Percentiles rank a stretch among this genome's conserved stretches.
Evolutionary conservation across 164 flowering plant genomes (phyloP).

Genomic region (Magnolia changhungtana): DNA sequence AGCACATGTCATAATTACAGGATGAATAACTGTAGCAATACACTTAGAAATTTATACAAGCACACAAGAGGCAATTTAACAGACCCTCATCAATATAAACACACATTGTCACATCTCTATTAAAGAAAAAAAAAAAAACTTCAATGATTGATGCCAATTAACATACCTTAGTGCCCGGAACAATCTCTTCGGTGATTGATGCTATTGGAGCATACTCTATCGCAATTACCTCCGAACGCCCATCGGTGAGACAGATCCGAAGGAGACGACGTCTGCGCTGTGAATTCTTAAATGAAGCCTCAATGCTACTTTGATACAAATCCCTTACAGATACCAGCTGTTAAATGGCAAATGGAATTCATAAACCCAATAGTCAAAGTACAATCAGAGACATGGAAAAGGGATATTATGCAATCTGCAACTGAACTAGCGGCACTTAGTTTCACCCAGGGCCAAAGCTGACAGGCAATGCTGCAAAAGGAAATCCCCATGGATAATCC

Average conservation of each 20-base stretch:
- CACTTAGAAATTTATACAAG: too few species aligned
- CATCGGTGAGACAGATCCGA: constrained; percentile 71
- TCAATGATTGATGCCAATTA: not conserved
- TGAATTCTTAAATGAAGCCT: constrained; percentile 34
- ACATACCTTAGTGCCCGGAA: constrained; percentile 80
- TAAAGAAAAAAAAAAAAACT: too few species aligned
- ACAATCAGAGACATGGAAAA: not conserved
- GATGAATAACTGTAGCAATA: too few species aligned
- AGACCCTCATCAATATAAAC: too few species aligned
- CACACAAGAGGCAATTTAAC: too few species aligned
- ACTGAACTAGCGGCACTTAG: not conserved
- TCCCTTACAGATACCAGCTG: constrained; percentile 76
- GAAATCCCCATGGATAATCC: too few species aligned
- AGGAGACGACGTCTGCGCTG: constrained; percentile 43
- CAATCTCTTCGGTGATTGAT: constrained; percentile 53
- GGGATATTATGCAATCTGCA: not conserved
- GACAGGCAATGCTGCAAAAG: too few species aligned
- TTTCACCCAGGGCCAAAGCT: too few species aligned
- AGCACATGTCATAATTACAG: too few species aligned
- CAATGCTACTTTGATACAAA: constrained; percentile 50
- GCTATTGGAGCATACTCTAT: constrained; percentile 62
- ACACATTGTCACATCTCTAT: too few species aligned
- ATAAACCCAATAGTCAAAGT: not conserved
- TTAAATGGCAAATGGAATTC: not conserved
- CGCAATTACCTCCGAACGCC: constrained; percentile 61